Conservation (phyloP, 768 basidiomycete species). For the Candolleomyces eurysporus region DNA sequence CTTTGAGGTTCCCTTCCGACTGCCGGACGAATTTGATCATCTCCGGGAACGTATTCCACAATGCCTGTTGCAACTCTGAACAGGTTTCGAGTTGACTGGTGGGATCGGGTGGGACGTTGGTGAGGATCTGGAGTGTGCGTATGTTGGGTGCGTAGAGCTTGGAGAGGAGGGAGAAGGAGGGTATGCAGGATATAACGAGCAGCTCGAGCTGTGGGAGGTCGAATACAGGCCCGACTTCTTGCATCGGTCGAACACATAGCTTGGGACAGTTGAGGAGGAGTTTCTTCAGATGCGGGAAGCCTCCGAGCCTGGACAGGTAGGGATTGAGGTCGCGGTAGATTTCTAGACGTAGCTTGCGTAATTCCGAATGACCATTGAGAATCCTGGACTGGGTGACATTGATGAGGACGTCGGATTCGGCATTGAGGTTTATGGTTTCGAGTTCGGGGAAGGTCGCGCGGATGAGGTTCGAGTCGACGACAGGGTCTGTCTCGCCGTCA, state of each 20-base stretch:
- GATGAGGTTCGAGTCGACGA: background rate
- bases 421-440: background rate
- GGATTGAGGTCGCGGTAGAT: background rate
- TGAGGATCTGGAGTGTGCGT: background rate
- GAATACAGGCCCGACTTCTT: background rate
- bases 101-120: background rate
- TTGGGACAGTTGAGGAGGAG: conserved; percentile 1
- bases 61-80: background rate
- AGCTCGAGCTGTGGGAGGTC: conserved; percentile 1
- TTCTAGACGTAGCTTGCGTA: background rate
- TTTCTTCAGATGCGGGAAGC: conserved; percentile 1
- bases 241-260: background rate
- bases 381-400: background rate
- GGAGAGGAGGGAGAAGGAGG: background rate
- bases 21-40: background rate
- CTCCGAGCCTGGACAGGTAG: background rate
- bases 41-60: background rate
- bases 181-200: background rate
- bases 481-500: no score
- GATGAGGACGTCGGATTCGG: background rate
- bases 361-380: background rate
- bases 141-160: background rate
- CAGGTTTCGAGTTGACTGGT: background rate
- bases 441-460: background rate
- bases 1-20: background rate